Evolutionary conservation across 31 red algal species (phyloP), one percentile per base, ranked within the genome.

Genomic region (Odonthalia washingtoniensis): DNA sequence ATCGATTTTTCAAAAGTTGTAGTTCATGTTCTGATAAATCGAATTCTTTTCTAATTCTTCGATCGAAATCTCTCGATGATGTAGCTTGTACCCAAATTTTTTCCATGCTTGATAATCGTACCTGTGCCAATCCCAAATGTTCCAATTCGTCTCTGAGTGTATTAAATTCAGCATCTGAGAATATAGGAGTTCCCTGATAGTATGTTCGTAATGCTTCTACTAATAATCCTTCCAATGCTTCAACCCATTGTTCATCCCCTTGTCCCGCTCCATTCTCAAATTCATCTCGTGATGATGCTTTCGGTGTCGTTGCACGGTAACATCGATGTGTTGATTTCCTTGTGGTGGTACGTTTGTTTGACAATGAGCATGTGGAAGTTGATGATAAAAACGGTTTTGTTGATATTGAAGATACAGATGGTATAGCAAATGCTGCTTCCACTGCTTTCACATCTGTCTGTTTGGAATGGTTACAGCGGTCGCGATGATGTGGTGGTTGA

Each of bases 111-210:
- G 82, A 76, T 5, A 97, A 78, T 3, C 95, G 86, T 3, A 94
- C 31, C 26, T 89, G 84, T 21, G 81, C 75, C 18, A 52, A 78
- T 17, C 91, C 91, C 30, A 97, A 44, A 65, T 97, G 91, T 40
- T 97, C 91, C 74, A 97, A 53, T 76, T 97, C 95, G 73, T 97
- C 95, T 53, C 95, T 87, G n/a, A 97, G 85, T 9, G 95, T 97
- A 49, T 90, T 75, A 39, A 97, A 97, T 65, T 97, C 95, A 42
- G 65, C 68, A 42, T 97, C 95, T 34, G 91, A 87, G 26, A 97
- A 78, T 76, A 97, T 83, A 28, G 95, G 95, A 2, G 80, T 86
- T 62, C 80, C 77, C 42, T 93, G 86, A 61, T 97, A 97, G 36
- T 93, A 97, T 5, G 87, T 84, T 1, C 81, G 83, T 27, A 97